Evolutionary conservation across 805 yeast species (phyloP), one percentile per base, ranked within the genome.

Genomic region (Suhomyces kilbournensis): DNA sequence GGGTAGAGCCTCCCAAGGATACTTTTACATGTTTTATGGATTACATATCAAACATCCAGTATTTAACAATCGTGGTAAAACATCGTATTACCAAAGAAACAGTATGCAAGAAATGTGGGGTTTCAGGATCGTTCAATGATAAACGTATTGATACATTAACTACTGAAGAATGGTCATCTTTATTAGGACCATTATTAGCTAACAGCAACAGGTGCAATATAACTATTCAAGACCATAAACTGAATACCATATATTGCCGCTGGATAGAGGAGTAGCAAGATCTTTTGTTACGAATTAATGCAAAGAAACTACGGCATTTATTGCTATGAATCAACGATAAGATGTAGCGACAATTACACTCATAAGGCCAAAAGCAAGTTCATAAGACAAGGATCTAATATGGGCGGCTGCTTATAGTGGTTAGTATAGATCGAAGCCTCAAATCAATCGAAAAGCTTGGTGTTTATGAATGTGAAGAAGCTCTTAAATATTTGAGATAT

Each of bases 91-190:
- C 47, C 30, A 59, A 55, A 17, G 50, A 64, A 43, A 64, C 62
- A 34, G 64, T 70, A 1, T 72, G 77, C 57, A 59, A 57, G 14
- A 68, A 63, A n/a, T 72, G 77, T 60, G 77, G 77, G 2, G 55
- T 59, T 26, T 53, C 53, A 4, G 52, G 42, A 9, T 12, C 35
- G 5, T 12, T 15, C 14, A 26, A 15, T 8, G 54, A 43, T 22
- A 20, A 57, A 52, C 40, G 45, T 30, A 30, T 52, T 53, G 8
- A 46, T 54, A 2, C 56, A 50, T 28, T 55, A 52, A 23, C 57
- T 47, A 12, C 51, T 5, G 50, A 55, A 25, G 64, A 62, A 42
- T 63, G 67, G 67, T 26, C 45, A 12, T 52, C 55, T 12, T 42
- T 63, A 5, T 57, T 63, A 20, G 52, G 51, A 23, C 64, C 66